Evolutionary conservation across 2,329 filamentous ascomycete species (phyloP).

Genomic region (Cladosporium phlei): DNA sequence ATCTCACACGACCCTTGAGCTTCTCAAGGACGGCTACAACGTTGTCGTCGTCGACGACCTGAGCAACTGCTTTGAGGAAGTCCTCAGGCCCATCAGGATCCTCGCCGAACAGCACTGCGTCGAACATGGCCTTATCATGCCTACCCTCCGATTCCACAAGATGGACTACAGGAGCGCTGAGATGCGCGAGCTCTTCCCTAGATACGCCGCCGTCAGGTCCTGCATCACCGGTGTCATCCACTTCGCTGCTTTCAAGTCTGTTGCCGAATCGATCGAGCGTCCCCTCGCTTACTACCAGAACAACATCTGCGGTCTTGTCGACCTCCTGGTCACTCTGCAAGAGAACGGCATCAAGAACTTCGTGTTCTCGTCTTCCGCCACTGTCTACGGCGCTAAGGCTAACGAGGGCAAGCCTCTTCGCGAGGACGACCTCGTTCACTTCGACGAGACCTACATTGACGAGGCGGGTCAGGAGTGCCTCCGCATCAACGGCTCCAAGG

Average conservation of each 20-base stretch:
- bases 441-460: constrained; percentile 40
- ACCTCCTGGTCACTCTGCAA: constrained; percentile 54
- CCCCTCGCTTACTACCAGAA: constrained; percentile 64
- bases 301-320: constrained; percentile 60
- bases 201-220: constrained; percentile 41
- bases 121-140: constrained; percentile 37
- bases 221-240: constrained; percentile 62
- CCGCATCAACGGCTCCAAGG: constrained; percentile 46
- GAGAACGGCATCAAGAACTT: constrained; percentile 60
- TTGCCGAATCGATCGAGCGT: constrained; percentile 57
- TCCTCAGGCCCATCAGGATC: constrained; percentile 34
- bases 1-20: constrained; percentile 51
- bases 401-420: constrained; percentile 23
- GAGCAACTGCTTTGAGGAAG: constrained; percentile 41
- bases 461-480: constrained; percentile 39
- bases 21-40: constrained; percentile 51
- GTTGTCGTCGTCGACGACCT: constrained; percentile 46
- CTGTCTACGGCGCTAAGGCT: constrained; percentile 54
- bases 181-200: constrained; percentile 41
- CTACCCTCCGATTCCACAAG: constrained; percentile 43
- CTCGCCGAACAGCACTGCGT: constrained; percentile 37
- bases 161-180: constrained; percentile 45
- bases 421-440: constrained; percentile 25
- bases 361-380: constrained; percentile 64
- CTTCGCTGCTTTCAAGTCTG: constrained; percentile 64